Evolutionary conservation across 1,284 basidiomycete species (phyloP), one percentile per base, ranked within the genome.

Genomic region (Vanrija sp.): DNA sequence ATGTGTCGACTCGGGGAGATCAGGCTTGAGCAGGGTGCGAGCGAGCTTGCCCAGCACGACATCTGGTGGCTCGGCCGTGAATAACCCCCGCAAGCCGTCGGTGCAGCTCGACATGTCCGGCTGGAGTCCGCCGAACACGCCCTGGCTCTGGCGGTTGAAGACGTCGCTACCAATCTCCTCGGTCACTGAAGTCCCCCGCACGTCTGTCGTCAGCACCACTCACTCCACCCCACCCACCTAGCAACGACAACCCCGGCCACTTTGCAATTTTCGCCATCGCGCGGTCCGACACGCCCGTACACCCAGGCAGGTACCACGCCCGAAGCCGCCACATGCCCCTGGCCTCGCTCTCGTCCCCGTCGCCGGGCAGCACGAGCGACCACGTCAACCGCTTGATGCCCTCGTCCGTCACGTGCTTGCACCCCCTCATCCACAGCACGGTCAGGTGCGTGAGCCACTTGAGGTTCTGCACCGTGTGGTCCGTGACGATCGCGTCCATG

Each of bases 151-250:
- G 14, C 64, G 62, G 51, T 72, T 72, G 53, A 68, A 63, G 6
- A 69, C 60, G 12, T 53, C 52, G 6, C 65, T 51, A 2, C 59
- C 63, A 0, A 52, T 31, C 4, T 31, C 54, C 4, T 53, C 39
- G 0, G 70, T 72, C 38, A 66, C 68, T 2, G 67, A 68, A 9
- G 72, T 72, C 23, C 66, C 62, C 7, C 72, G 65, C 0, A 70
- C 41, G 36, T 74, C 70, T 68, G 52, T 18, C 2, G 54, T 51
- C 36, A 50, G 49, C 20, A 37, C 5, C 35, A 24, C 19, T 6
- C 15, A 16, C 36, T 6, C 23, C 8, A 10, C 3, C 14, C 8
- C 3, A 57, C 68, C 51, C 51, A 70, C 68, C 70, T 1, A 73
- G 52, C 16, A 69, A 37, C 5, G 62, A 53, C 35, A 74, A 54